phyloP scores from a whole-genome alignment of 305 asterid genomes.

The Coffea humblotiana region DNA sequence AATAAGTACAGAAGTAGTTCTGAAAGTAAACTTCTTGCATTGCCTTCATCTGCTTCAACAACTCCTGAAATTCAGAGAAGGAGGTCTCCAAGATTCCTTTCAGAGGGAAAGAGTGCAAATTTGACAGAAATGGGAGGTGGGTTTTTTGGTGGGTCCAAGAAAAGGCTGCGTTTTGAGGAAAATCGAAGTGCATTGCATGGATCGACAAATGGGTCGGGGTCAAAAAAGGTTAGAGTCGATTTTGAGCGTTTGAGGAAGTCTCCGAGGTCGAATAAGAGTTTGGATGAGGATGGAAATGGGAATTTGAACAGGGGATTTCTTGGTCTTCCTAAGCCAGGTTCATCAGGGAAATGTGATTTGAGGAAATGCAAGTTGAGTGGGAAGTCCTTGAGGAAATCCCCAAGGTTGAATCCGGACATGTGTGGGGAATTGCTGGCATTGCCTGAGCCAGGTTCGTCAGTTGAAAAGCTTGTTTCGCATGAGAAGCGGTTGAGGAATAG shows the following conservation, averaged over 20 bases:
- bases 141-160: slow-evolving; percentile 18
- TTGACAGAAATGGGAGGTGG: slow-evolving; percentile 2
- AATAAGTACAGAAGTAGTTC: slow-evolving; percentile 25
- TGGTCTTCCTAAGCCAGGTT: background rate
- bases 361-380: background rate
- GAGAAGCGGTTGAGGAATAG: slow-evolving; percentile 37
- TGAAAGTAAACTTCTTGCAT: slow-evolving; percentile 20
- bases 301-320: slow-evolving; percentile 1
- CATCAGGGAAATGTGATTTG: background rate
- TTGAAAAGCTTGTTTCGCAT: slow-evolving; percentile 22
- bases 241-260: background rate
- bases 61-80: slow-evolving; percentile 7
- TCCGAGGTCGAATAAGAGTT: slow-evolving; percentile 10
- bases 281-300: slow-evolving; percentile 23
- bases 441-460: slow-evolving; percentile 19
- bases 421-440: slow-evolving; percentile 22
- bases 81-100: slow-evolving; percentile 23
- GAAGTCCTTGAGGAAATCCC: slow-evolving; percentile 25
- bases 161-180: slow-evolving; percentile 32
- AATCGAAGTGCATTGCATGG: slow-evolving; percentile 21
- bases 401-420: slow-evolving; percentile 13
- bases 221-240: background rate
- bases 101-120: slow-evolving; percentile 14
- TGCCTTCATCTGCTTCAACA: slow-evolving; percentile 8
- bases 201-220: slow-evolving; percentile 14